Evolutionary conservation across 2,329 filamentous ascomycete genomes (phyloP), one percentile per base, ranked within the genome.

Genomic region (Diaporthe vaccinii): DNA sequence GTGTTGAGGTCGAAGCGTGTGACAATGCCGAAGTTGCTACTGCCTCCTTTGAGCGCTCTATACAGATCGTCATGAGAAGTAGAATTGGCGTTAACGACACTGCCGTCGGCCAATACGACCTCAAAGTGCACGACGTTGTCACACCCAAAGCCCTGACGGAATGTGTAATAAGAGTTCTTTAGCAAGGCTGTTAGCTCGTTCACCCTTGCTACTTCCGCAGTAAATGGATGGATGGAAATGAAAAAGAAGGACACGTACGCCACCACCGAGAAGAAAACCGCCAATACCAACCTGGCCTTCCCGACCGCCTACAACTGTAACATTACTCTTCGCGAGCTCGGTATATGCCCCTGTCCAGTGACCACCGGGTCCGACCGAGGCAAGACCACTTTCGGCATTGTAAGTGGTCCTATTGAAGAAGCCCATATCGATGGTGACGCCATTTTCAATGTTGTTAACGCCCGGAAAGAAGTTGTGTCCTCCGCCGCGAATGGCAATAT

Each of bases 401-500:
- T 78, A 77, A 34, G 75, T 51, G 8, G 78, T 72, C 65, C 17
- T 9, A 55, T 78, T 79, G 53, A 79, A 57, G 20, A 79, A 78
- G 39, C 81, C 82, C 51, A 89, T 74, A 73, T 88, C 86, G 73
- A 89, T 84, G 3, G 84, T 84, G n/a, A 88, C 80, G 4, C 86
- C 86, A 4, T 81, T 83, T 17, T 82, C 80, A 68, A 85, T 85
- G 74, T 84, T 89, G 20, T 86, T 86, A 5, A 83, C 81, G 20
- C 84, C 85, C 0, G 82, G 79, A 76, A 84, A 84, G 2, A 83
- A 81, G 51, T 84, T 84, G 79, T 90, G 88, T 0, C 88, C 88
- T 39, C 88, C 88, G 75, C 87, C 86, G 53, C 86, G 85, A n/a
- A 87, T 82, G 2, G 88, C 87, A 73, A 90, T 87, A 46, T 80